Evolutionary conservation across 768 basidiomycete species (phyloP), one percentile per base, ranked within the genome.

Genomic region (Trametes cingulata): DNA sequence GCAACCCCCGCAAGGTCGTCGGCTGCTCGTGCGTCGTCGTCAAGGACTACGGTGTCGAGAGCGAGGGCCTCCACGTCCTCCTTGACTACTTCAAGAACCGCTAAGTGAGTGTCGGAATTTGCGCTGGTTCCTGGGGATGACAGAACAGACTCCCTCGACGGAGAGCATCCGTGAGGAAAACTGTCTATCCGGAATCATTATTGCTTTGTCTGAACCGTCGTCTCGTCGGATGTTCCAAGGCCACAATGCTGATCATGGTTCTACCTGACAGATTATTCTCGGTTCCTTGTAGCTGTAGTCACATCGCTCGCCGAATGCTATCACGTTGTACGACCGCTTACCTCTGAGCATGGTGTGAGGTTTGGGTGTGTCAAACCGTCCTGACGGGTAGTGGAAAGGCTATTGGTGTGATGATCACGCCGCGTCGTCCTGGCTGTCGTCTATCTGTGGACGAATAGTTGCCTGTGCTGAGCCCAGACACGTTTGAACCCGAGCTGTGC

Each of bases 71-170:
- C 67, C 89, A 95, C 74, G 94, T 96, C 72, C 85, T 95, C 72
- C 78, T 93, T 67, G 91, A 95, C 72, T 94, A 96, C 86, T 96
- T 97, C 89, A 95, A 95, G 82, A 92, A 88, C 82, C 91, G 93
- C 63, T 89, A 66, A 69, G 75, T 75, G 70, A 69, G 77, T 74
- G 4, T 58, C 35, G 22, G 42, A 51, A 27, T 36, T 24, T 61
- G 52, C 62, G 17, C 15, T 39, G 50, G 40, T 42, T 35, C 45
- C 53, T 66, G 51, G 71, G 58, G 91, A 93, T 93, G 91, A 91
- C 83, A 85, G 84, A 74, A 80, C 85, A 90, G 91, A 92, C 91
- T 93, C 91, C 91, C 91, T 93, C 91, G 72, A 87, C 91, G 77
- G 91, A 93, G 84, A 79, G 76, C 72, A 72, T 69, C 64, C 52